A percentile compares a stretch with the other conserved stretches of the same genome.
Evolutionary conservation across 169 alveolate species (phyloP).

Genomic region (Plasmodium cynomolgi): DNA sequence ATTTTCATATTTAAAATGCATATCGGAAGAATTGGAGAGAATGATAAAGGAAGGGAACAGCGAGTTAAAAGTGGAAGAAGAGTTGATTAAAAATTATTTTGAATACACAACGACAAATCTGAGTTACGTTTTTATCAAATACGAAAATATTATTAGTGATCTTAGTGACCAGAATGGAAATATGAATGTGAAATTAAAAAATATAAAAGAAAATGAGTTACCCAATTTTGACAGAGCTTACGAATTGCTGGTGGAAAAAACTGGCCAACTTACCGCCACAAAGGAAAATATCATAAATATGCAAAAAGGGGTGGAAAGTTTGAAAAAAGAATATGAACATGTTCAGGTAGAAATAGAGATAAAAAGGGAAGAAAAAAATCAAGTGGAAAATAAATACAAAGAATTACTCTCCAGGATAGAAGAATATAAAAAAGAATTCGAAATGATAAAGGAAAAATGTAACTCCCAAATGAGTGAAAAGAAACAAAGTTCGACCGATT

Average conservation of each 20-base stretch:
- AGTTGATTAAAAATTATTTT: constrained; percentile 47
- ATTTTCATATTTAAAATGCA: constrained; percentile 43
- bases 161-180: constrained; percentile 32
- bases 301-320: constrained; percentile 11
- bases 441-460: constrained; percentile 43
- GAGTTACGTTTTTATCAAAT: constrained; percentile 46
- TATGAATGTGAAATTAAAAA: constrained; percentile 56
- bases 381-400: constrained; percentile 36
- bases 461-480: constrained; percentile 66
- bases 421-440: constrained; percentile 46
- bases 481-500: constrained; percentile 35
- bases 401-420: constrained; percentile 22
- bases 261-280: constrained; percentile 20
- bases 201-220: constrained; percentile 55
- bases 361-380: constrained; percentile 16
- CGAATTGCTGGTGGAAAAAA: constrained; percentile 17
- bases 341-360: constrained; percentile 22
- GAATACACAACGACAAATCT: constrained; percentile 71
- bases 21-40: constrained; percentile 49
- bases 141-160: constrained; percentile 33
- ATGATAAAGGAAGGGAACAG: constrained; percentile 3
- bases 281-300: constrained; percentile 20
- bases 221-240: background rate
- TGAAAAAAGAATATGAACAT: constrained; percentile 28
- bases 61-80: constrained; percentile 50